Conservation (phyloP, 2,329 filamentous ascomycete species). For the Fusarium sp. region DNA sequence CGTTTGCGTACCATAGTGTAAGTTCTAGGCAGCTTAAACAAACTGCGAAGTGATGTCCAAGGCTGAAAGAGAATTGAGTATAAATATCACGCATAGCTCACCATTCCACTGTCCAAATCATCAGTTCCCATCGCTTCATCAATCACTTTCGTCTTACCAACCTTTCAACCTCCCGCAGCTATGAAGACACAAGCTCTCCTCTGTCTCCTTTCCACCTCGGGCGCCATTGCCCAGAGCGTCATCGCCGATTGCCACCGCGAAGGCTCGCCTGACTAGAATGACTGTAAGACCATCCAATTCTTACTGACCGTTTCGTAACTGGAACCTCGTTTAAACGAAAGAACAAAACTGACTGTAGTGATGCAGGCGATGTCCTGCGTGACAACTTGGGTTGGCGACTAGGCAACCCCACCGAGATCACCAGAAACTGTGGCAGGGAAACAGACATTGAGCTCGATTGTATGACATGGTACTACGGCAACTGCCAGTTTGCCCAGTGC, state of each 20-base stretch:
- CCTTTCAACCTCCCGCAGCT: neutral
- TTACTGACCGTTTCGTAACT: neutral
- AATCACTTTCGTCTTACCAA: neutral
- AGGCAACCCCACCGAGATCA: neutral
- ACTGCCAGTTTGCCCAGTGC: neutral
- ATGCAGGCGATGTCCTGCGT: neutral
- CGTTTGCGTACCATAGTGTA: no score
- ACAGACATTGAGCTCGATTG: neutral
- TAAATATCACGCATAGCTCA: neutral
- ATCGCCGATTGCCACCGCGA: neutral
- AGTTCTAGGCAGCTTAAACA: no score
- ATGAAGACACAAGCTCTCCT: neutral
- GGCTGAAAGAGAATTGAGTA: neutral
- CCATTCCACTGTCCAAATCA: neutral
- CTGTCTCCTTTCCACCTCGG: neutral
- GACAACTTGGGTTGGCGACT: neutral
- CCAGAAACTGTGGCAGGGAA: neutral
- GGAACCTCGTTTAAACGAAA: no score
- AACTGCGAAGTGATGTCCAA: no score
- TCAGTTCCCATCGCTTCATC: neutral
- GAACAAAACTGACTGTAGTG: neutral
- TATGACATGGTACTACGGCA: neutral
- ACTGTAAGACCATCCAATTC: neutral
- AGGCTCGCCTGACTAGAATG: neutral
- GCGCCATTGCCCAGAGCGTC: neutral